These are phyloP conservation scores for Dalbergia cultrata DNA, from an alignment of 306 rosid species.

Conservation along the genomic window DNA sequence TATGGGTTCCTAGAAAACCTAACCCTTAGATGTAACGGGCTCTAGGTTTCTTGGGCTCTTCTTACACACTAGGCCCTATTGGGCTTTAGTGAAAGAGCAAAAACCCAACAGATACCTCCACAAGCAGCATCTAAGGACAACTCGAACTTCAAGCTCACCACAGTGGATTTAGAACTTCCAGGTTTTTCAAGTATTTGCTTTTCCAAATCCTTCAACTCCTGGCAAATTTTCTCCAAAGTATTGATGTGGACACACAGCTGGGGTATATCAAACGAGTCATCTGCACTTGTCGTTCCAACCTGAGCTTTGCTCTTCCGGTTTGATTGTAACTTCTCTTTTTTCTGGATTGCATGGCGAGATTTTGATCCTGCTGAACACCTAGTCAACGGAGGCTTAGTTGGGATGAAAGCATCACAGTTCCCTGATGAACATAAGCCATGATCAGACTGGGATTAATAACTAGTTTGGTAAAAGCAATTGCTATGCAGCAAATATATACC, in stretches of 20 bases:
- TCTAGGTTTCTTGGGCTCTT: too few species aligned
- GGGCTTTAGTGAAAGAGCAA: too few species aligned
- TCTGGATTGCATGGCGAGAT: conserved; percentile 71
- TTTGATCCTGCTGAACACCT: conserved; percentile 83
- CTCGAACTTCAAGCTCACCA: conserved; percentile 67
- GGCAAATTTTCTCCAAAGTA: conserved; percentile 81
- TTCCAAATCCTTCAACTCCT: conserved; percentile 74
- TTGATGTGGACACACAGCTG: conserved; percentile 85
- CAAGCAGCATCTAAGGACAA: conserved; percentile 66
- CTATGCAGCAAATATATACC: conserved; percentile 59
- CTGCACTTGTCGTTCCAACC: conserved; percentile 64
- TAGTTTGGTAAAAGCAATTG: conserved; percentile 33
- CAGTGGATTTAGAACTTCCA: conserved; percentile 58
- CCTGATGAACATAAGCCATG: conserved; percentile 63
- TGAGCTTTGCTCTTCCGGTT: conserved; percentile 66
- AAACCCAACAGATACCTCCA: conserved; percentile 89
- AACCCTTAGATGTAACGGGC: too few species aligned
- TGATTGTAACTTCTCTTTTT: conserved; percentile 70
- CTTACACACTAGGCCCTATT: too few species aligned
- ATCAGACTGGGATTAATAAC: conserved; percentile 40
- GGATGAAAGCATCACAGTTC: conserved; percentile 64
- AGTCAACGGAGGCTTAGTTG: conserved; percentile 84
- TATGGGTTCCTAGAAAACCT: too few species aligned
- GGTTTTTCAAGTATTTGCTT: conserved; percentile 72
- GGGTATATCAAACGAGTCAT: conserved; percentile 63